phyloP scores from a whole-genome alignment of 1,284 basidiomycete species.

The Meira miltonrushii region DNA sequence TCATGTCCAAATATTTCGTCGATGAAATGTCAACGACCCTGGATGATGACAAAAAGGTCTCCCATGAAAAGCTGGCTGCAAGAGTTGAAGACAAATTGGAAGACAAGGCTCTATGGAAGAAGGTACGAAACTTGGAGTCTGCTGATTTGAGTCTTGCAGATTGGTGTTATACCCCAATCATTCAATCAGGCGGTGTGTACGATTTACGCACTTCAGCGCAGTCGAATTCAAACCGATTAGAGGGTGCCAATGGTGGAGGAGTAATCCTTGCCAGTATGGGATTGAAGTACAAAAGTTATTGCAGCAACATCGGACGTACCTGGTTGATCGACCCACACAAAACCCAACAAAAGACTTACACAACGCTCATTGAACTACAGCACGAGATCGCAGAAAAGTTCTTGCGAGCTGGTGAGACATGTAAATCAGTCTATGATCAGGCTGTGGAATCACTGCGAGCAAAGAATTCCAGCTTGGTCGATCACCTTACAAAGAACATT shows the following conservation, averaged over 20 bases:
- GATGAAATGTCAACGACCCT: slow-evolving; percentile 83
- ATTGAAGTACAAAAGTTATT: slow-evolving; percentile 87
- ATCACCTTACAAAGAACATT: slow-evolving; percentile 78
- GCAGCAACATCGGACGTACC: slow-evolving; percentile 82
- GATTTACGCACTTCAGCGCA: slow-evolving; percentile 81
- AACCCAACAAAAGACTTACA: slow-evolving; percentile 63
- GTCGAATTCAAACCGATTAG: slow-evolving; percentile 62
- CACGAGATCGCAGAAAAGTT: slow-evolving; percentile 65
- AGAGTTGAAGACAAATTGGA: slow-evolving; percentile 79
- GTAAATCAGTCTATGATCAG: slow-evolving; percentile 74
- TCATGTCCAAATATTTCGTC: slow-evolving; percentile 79
- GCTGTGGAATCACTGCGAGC: slow-evolving; percentile 69
- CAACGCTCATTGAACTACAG: slow-evolving; percentile 72
- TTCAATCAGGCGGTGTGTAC: slow-evolving; percentile 86
- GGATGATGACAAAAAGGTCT: slow-evolving; percentile 82
- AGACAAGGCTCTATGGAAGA: slow-evolving; percentile 62
- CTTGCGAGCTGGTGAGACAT: slow-evolving; percentile 73
- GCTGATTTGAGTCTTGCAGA: slow-evolving; percentile 77
- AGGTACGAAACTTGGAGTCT: slow-evolving; percentile 60
- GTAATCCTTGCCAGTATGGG: slow-evolving; percentile 84
- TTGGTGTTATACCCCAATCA: slow-evolving; percentile 90
- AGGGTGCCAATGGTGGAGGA: slow-evolving; percentile 74
- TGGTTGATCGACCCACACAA: slow-evolving; percentile 91
- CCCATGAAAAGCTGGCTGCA: slow-evolving; percentile 76
- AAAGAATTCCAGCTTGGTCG: slow-evolving; percentile 75